These are phyloP conservation scores for Elsinoe perseae DNA, from an alignment of 2,329 filamentous ascomycete species.

Conservation along the genomic window DNA sequence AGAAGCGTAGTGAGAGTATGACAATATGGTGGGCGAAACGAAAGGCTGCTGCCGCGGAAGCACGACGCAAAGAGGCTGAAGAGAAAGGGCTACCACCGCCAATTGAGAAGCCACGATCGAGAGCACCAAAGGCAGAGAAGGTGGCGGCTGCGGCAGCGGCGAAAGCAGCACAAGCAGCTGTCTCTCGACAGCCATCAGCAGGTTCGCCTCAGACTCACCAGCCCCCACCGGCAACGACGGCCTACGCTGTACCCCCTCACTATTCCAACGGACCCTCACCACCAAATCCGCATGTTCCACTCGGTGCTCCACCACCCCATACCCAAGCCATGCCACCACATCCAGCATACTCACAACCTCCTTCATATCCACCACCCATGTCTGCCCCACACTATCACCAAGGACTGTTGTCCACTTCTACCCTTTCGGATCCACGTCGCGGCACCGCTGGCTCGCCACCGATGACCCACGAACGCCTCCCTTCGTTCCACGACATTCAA, in stretches of 20 bases:
- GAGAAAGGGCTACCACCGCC: conserved; percentile 5
- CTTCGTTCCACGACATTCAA: conserved; percentile 1
- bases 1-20: conserved; percentile 39
- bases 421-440: neutral
- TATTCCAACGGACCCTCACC: conserved; percentile 11
- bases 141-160: neutral
- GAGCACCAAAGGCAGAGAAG: conserved; percentile 4
- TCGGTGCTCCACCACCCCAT: neutral
- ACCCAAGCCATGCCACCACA: neutral
- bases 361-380: conserved; percentile 1
- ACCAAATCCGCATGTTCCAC: conserved; percentile 1
- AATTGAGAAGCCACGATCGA: neutral
- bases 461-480: neutral
- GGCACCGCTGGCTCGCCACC: conserved; percentile 1
- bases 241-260: neutral
- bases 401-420: neutral
- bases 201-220: neutral
- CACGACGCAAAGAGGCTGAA: conserved; percentile 9
- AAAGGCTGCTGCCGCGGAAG: conserved; percentile 28
- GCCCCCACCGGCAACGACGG: neutral
- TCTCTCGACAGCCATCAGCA: neutral
- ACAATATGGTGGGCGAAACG: conserved; percentile 41
- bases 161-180: neutral
- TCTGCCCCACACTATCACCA: conserved; percentile 7
- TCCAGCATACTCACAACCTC: conserved; percentile 2